phyloP scores from a whole-genome alignment of 1,284 basidiomycete genomes.

The Boletellus deceptivus region DNA sequence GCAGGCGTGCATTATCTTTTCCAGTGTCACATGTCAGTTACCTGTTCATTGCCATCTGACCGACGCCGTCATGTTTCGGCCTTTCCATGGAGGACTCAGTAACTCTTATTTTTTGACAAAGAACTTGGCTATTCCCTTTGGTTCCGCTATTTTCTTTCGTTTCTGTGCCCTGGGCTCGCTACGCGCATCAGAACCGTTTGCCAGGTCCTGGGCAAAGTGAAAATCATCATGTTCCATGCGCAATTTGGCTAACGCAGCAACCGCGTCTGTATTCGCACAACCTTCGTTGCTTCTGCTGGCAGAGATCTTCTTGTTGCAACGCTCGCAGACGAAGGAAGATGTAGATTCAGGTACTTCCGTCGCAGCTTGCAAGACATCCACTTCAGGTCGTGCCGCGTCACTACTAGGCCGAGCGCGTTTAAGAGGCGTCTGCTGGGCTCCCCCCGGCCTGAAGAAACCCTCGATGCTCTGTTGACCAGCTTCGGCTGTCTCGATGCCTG shows the following conservation, averaged over 20 bases:
- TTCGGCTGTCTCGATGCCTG: slow-evolving; percentile 79
- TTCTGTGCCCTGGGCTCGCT: slow-evolving; percentile 21
- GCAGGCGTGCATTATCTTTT: slow-evolving; percentile 1
- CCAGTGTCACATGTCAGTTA: background rate
- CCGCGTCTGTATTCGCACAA: slow-evolving; percentile 27
- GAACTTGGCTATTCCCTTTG: slow-evolving; percentile 74
- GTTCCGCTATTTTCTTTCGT: slow-evolving; percentile 45
- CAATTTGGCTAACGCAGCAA: slow-evolving; percentile 45
- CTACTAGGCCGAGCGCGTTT: slow-evolving; percentile 25
- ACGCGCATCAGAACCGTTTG: slow-evolving; percentile 34
- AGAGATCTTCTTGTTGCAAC: slow-evolving; percentile 49
- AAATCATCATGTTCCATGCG: slow-evolving; percentile 82
- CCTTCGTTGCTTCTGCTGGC: slow-evolving; percentile 24
- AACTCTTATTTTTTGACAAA: slow-evolving; percentile 45
- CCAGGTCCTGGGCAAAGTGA: slow-evolving; percentile 80
- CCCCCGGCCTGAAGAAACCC: slow-evolving; percentile 64
- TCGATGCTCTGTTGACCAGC: slow-evolving; percentile 85
- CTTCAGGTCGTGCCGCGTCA: background rate
- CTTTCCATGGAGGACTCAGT: background rate
- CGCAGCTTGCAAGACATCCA: background rate
- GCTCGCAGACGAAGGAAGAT: slow-evolving; percentile 47
- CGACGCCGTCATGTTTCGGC: too few relatives aligned
- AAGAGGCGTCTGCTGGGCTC: slow-evolving; percentile 23
- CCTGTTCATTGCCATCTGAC: too few relatives aligned
- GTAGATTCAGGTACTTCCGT: slow-evolving; percentile 1